Conservation (phyloP, 1,284 basidiomycete species). For the Ustilago tritici region DNA sequence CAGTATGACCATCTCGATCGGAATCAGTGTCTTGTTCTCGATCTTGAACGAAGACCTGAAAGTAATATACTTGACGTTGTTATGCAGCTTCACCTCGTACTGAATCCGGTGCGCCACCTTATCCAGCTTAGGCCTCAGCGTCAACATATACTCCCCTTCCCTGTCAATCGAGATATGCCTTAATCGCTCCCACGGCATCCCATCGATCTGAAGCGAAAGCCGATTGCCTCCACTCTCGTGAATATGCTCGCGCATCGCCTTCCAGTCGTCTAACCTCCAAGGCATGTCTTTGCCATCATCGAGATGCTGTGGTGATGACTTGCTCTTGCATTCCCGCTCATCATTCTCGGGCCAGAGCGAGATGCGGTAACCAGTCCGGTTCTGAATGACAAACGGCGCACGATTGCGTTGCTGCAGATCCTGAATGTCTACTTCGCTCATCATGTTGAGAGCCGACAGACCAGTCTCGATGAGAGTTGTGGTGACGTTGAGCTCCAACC, state of each 20-base stretch:
- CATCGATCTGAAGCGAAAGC: conserved; percentile 77
- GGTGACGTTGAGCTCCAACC: conserved; percentile 93
- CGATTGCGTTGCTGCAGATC: conserved; percentile 74
- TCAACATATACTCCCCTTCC: conserved; percentile 92
- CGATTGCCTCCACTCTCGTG: conserved; percentile 60
- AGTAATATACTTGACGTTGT: conserved; percentile 95
- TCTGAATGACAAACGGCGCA: conserved; percentile 92
- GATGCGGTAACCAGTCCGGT: conserved; percentile 82
- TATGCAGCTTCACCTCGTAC: conserved; percentile 88
- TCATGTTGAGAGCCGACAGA: conserved; percentile 78
- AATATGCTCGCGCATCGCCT: conserved; percentile 82
- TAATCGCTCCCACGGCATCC: conserved; percentile 90
- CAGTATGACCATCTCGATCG: conserved; percentile 90
- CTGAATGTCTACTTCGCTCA: conserved; percentile 75
- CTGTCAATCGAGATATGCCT: conserved; percentile 90
- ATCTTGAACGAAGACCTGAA: conserved; percentile 93
- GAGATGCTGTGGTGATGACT: conserved; percentile 69
- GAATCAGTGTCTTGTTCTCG: conserved; percentile 91
- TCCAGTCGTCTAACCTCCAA: conserved; percentile 98
- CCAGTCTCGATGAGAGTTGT: conserved; percentile 90
- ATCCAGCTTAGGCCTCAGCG: conserved; percentile 81
- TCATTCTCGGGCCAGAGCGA: conserved; percentile 71
- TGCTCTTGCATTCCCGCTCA: conserved; percentile 72
- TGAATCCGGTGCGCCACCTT: conserved; percentile 85
- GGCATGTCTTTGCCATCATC: conserved; percentile 83